phyloP scores from a whole-genome alignment of 2,329 filamentous ascomycete genomes.

The Sclerotinia trifoliorum region DNA sequence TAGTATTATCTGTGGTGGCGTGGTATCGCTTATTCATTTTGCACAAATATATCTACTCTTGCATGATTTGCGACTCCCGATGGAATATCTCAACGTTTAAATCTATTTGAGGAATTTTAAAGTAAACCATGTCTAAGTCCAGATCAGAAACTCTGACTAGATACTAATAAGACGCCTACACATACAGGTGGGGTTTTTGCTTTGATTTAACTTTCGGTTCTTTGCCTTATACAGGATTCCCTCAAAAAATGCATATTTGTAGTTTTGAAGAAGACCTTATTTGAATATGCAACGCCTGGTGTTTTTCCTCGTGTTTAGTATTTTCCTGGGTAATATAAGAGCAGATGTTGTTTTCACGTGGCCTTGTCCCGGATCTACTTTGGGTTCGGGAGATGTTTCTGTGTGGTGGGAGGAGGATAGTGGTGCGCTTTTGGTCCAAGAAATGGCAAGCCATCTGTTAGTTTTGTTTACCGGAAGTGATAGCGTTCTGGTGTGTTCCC shows the following conservation, averaged over 20 bases:
- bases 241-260: constrained; percentile 15
- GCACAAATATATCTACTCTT: constrained; percentile 6
- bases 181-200: background rate
- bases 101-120: no score
- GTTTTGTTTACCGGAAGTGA: constrained; percentile 19
- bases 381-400: constrained; percentile 15
- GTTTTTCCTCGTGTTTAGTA: background rate
- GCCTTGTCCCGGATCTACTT: background rate
- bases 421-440: constrained; percentile 12
- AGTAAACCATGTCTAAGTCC: no score
- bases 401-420: constrained; percentile 21
- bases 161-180: background rate
- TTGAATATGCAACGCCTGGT: constrained; percentile 16
- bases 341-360: constrained; percentile 21
- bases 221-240: background rate
- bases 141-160: no score
- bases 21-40: background rate
- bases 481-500: constrained; percentile 13
- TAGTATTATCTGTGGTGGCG: background rate
- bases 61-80: background rate
- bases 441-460: constrained; percentile 18
- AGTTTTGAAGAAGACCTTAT: constrained; percentile 2
- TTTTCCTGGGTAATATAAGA: background rate
- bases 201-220: background rate
- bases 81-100: background rate